Evolutionary conservation across 1,139 yeast species (phyloP), one percentile per base, ranked within the genome.

Genomic region (Citeromyces hawaiiensis): DNA sequence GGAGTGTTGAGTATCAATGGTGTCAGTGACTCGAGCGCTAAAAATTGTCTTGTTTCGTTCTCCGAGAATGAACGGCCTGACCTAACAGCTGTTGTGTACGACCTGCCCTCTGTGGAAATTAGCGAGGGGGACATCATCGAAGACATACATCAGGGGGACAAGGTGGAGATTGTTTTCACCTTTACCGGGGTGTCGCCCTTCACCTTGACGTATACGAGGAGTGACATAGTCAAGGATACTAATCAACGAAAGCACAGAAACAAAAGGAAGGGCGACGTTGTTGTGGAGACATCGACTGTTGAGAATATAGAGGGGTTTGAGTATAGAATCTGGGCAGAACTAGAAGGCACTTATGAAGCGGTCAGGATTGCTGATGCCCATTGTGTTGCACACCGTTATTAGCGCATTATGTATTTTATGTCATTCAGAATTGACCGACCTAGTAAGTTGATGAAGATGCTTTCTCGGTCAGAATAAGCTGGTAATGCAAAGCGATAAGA

Each of bases 341-440:
- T 85, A 48, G 96, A 88, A 55, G 99, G 99, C 36, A 82, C 87
- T 3, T 91, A 93, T 54, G 96, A 88, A 56, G 96, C 96, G 7
- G 72, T 85, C 35, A 87, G 83, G 51, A 75, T 91, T 10, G 73
- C 75, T 42, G 99, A 91, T 60, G 81, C 81, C 14, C 82, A 64
- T 57, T 91, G 98, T 65, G 27, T 23, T 23, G 27, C 27, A 23
- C 27, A 23, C 11, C 27, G 27, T 23, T 23, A 23, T 23, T 23
- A 23, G 27, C 27, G 21, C 21, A 19, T 19, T 19, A 19, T 19
- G 21, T 23, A 23, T 23, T 23, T 23, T 5, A 23, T 23, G 27
- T 23, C 27, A 23, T 23, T 23, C 8, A 23, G 8, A 5, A 23
- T 9, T 23, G 27, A 11, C 27, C 5, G 27, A 23, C 7, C 7